Evolutionary conservation across 2,329 filamentous ascomycete species (phyloP).

Genomic region (Boeremia lycopersici): DNA sequence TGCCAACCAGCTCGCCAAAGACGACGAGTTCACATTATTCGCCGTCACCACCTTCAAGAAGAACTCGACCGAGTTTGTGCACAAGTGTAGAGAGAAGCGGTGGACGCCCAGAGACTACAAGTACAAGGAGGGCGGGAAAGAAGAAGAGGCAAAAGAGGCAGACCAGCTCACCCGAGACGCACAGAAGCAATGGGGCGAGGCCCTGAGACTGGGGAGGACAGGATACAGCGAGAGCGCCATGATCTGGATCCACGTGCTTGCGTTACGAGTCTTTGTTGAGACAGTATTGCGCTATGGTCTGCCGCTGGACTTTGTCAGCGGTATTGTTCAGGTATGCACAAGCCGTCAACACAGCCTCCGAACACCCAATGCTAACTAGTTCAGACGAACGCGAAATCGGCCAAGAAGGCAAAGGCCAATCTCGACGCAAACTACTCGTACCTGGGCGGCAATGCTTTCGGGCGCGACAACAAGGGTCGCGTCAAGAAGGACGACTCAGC

Average conservation of each 20-base stretch:
- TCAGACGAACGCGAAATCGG: constrained; percentile 81
- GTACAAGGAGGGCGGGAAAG: constrained; percentile 85
- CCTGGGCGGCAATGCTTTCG: constrained; percentile 91
- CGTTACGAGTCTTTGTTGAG: constrained; percentile 93
- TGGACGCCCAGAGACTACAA: constrained; percentile 97
- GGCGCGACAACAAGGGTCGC: constrained; percentile 89
- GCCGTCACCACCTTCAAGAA: constrained; percentile 95
- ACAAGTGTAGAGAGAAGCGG: constrained; percentile 89
- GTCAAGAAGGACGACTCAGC: constrained; percentile 87
- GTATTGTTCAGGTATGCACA: constrained; percentile 73
- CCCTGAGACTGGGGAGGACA: constrained; percentile 82
- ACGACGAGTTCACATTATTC: constrained; percentile 88
- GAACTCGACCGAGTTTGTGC: constrained; percentile 81
- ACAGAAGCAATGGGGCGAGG: constrained; percentile 91
- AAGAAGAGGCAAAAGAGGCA: constrained; percentile 87
- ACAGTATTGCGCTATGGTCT: constrained; percentile 95
- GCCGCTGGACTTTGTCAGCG: constrained; percentile 86
- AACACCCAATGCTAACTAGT: constrained; percentile 1
- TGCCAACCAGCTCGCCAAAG: constrained; percentile 76
- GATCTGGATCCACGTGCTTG: constrained; percentile 92
- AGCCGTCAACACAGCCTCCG: neutral
- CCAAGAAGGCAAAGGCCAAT: constrained; percentile 69
- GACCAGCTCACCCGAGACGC: constrained; percentile 83
- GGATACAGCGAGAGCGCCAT: constrained; percentile 96
- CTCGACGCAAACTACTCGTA: constrained; percentile 88